Evolutionary conservation across 768 basidiomycete genomes (phyloP).

Genomic region (Candolleomyces eurysporus): DNA sequence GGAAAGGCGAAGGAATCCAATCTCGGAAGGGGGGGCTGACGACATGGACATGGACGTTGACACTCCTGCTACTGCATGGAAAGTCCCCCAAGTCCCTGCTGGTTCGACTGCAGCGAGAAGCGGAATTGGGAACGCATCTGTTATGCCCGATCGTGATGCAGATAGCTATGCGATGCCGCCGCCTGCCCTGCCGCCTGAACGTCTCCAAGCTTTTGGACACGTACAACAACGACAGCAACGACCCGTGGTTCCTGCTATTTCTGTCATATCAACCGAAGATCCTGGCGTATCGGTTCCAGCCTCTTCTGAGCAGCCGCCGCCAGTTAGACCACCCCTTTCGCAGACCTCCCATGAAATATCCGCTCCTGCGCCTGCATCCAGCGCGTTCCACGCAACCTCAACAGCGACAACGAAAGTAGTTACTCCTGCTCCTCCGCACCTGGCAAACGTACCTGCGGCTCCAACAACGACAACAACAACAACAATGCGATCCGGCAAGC

Average conservation of each 20-base stretch:
- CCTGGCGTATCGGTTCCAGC: too few species aligned
- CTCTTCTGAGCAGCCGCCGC: too few species aligned
- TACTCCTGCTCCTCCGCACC: too few species aligned
- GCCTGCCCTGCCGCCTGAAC: background rate
- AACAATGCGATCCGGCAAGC: background rate
- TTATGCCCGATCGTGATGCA: too few species aligned
- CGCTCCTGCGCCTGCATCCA: background rate
- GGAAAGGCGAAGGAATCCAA: background rate
- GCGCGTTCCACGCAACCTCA: background rate
- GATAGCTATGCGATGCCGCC: background rate
- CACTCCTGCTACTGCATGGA: background rate
- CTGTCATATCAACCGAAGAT: too few species aligned
- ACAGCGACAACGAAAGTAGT: too few species aligned
- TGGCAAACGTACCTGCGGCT: too few species aligned
- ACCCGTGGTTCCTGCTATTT: too few species aligned
- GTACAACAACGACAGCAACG: background rate
- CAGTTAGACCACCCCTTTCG: too few species aligned
- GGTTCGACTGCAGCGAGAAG: background rate
- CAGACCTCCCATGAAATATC: too few species aligned
- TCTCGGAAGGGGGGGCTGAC: background rate
- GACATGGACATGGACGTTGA: background rate
- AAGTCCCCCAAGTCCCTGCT: background rate
- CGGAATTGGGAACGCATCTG: background rate
- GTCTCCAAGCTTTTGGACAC: background rate
- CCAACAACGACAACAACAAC: too few species aligned